Evolutionary conservation across 305 asterid species (phyloP), one percentile per base, ranked within the genome.

Genomic region (Nicotiana rustica): DNA sequence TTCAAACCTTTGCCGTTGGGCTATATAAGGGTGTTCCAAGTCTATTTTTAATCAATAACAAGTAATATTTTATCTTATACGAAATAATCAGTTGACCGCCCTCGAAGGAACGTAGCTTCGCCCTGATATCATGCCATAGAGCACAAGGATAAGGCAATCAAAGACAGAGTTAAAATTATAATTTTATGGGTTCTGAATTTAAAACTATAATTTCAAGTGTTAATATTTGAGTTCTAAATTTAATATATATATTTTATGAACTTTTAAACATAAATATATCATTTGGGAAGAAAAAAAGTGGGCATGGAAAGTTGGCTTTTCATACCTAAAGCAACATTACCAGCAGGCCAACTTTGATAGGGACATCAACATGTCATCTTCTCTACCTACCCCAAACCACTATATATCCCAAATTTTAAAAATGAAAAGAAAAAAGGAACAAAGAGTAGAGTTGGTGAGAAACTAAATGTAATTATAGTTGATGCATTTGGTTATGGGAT

Each of bases 341-440:
- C 65, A 79, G 60, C 60, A 64, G 84, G 86, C 93, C 91, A 88
- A 86, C 90, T 83, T 73, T 84, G 93, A 90, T 81, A 78, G 89
- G 86, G 90, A 89, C 77, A 61, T 87, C 88, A 89, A 35, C 86
- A 57, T 85, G 95, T 92, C 95, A 83, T 79, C 84, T 49, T 92
- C 94, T 84, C 77, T 81, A 92, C 97, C 98, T 85, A 92, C 91
- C 89, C 88, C 87, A 83, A 89, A 85, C 94, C 97, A 93, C 95
- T 90, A 90, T 71, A 47, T 13, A 4, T 44, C 35, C 36, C 10
- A 19, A 44, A 47, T 0, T 29, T 6, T 52, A 82, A 73, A 31
- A 55, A 14, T 21, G 31, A 59, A 52, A 77, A n/a, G 25, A 25
- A 9, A 9, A 78, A 57, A 36, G 60, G 12, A 82, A 7, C 19